Evolutionary conservation across 352 stramenopile species (phyloP), one percentile per base, ranked within the genome.

Genomic region (Blastocystis sp.): DNA sequence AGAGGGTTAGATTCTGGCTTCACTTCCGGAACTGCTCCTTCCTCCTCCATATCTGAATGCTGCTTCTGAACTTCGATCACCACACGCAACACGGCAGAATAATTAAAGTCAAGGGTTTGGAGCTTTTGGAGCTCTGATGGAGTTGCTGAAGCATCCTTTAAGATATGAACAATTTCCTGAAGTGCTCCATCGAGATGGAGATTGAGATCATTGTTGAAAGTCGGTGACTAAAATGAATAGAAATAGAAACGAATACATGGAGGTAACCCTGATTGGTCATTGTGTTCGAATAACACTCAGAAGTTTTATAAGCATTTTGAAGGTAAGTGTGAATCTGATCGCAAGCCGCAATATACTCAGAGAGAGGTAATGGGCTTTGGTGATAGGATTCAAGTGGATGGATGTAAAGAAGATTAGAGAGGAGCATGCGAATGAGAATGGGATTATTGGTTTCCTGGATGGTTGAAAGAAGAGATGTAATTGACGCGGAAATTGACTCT

Each of bases 391-490:
- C 56, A 57, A 66, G 51, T 19, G 73, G 42, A 57, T 84, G 53
- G n/a, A 84, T 69, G 56, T 84, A 84, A 17, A 84, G 73, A 19
- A 84, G 51, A 42, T 58, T 84, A 22, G 30, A 68, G n/a, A 60
- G 35, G 9, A 84, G 53, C 30, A 66, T 51, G 15, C 73, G 73
- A 24, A 84, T 30, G 19, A 84, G 48, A n/a, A 84, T 19, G 30
- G 73, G 22, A 42, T 68, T 64, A 56, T 84, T 54, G 13, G 73
- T 84, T 9, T 42, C 17, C 30, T 84, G 37, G 17, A 84, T 48
- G 3, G 56, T 68, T 37, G 57, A 22, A 15, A 69, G n/a, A 7
- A 84, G 73, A 15, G 53, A 62, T 19, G 27, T 19, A n/a, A 66
- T 30, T 15, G n/a, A 68, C 4, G n/a, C 22, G 1, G 30, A 27